Evolutionary conservation across 2,329 filamentous ascomycete genomes (phyloP), one percentile per base, ranked within the genome.

Genomic region (Alternaria triticimaculans): DNA sequence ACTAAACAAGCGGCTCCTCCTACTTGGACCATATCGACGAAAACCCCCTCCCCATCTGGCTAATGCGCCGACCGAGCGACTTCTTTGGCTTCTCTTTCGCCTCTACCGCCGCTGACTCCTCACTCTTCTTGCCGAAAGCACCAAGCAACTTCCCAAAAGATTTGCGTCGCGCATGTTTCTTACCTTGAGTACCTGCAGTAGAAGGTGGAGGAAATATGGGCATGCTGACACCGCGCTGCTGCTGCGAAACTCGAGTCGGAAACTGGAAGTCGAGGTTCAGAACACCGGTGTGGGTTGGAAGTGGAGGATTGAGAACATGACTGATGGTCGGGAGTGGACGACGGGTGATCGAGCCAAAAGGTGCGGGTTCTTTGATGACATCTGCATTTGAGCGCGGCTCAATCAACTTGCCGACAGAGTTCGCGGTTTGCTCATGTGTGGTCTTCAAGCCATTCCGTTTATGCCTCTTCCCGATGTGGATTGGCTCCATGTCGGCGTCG

Each of bases 101-200:
- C 25, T 50, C 15, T 30, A n/a, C 8, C 5, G 18, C 8, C 14
- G 3, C 20, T 26, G 5, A 5, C 21, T 25, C 20, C 2, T 5
- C 5, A 3, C 12, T 8, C 3, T 41, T 41, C 20, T 41, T 43
- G 2, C 20, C 15, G 9, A 26, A 18, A 6, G 23, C 20, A 37
- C 21, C 10, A 1, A 54, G 15, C 15, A 54, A 21, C 15, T 43
- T 18, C 1, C 30, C 6, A 1, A 43, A 25, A 4, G 33, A 43
- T n/a, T 30, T 43, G 4, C 9, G 21, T 0, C 30, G 28, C 7
- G 8, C 21, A 12, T 41, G 14, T 1, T 25, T 25, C 8, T 6
- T 33, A 0, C 2, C 14, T 1, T n/a, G 25, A 30, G 10, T 0
- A 20, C n/a, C 0, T 0, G 3, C 10, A n/a, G n/a, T 9, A 18